phyloP scores from a whole-genome alignment of 208 protist genomes.

The Entamoeba invadens region DNA sequence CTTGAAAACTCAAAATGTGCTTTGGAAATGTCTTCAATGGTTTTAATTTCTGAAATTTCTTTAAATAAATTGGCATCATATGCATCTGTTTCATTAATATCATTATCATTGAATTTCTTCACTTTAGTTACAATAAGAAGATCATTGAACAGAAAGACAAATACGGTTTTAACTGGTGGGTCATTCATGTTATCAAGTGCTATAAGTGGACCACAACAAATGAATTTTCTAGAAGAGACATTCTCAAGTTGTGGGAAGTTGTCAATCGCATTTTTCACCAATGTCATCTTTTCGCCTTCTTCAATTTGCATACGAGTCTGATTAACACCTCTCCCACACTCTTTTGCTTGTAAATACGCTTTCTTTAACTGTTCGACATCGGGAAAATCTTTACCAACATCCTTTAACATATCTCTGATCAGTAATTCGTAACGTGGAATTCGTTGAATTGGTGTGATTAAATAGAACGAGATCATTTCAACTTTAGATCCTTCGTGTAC shows the following conservation, averaged over 20 bases:
- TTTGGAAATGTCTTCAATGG: not conserved
- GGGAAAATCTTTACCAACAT: not conserved
- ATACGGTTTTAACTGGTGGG: not conserved
- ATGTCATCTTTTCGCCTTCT: not conserved
- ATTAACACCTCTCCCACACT: not conserved
- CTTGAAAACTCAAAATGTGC: not conserved
- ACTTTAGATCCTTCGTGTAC: not conserved
- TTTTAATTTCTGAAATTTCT: not conserved
- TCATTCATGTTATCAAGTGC: not conserved
- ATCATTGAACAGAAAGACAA: not conserved
- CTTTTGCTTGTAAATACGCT: not conserved
- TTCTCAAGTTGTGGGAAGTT: not conserved
- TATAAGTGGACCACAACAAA: not conserved
- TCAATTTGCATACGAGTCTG: not conserved
- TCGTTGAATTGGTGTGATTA: not conserved
- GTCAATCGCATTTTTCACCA: not conserved
- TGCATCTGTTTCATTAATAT: not conserved
- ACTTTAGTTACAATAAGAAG: not conserved
- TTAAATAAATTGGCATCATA: not conserved
- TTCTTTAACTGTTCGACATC: not conserved
- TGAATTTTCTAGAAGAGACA: not conserved
- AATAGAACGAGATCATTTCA: not conserved
- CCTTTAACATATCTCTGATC: not conserved
- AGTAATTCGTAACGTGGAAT: not conserved
- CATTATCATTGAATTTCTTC: not conserved